Conservation (phyloP, 768 basidiomycete species). For the Mrakia frigida region DNA sequence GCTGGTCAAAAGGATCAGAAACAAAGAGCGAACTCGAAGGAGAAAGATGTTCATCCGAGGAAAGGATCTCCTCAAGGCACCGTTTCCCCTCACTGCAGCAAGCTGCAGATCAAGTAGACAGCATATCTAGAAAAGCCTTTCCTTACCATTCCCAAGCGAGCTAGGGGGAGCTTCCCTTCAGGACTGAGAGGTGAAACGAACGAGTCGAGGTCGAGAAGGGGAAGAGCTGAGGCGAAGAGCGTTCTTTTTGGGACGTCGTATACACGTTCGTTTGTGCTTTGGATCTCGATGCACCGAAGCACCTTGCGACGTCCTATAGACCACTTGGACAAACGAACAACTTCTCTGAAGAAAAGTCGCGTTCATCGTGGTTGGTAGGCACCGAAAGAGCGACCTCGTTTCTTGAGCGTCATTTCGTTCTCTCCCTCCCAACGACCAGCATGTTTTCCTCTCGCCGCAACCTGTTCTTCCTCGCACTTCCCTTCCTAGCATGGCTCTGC, state of each 20-base stretch:
- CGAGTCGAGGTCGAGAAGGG: not conserved
- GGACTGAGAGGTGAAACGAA: not conserved
- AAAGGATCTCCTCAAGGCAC: not conserved
- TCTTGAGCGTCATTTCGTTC: not conserved
- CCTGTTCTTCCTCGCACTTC: not conserved
- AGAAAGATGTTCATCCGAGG: not conserved
- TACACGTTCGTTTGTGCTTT: slow-evolving; percentile 8
- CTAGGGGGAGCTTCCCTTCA: not conserved
- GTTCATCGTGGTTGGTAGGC: not conserved
- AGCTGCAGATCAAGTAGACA: not conserved
- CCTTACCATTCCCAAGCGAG: not conserved
- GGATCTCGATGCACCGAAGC: slow-evolving; percentile 14
- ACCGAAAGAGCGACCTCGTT: not conserved
- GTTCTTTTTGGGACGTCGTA: not conserved
- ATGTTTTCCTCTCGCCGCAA: not conserved
- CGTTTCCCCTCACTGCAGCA: not conserved
- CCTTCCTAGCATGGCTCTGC: not conserved
- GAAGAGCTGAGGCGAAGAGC: not conserved
- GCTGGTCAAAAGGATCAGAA: not conserved
- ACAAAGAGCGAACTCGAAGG: not conserved
- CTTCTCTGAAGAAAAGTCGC: not conserved
- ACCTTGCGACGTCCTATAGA: slow-evolving; percentile 5
- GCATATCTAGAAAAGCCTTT: not conserved
- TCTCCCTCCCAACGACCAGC: not conserved
- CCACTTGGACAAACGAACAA: not conserved